Evolutionary conservation across 139 green algal genomes (phyloP).

Genomic region (Chloropicon primus): DNA sequence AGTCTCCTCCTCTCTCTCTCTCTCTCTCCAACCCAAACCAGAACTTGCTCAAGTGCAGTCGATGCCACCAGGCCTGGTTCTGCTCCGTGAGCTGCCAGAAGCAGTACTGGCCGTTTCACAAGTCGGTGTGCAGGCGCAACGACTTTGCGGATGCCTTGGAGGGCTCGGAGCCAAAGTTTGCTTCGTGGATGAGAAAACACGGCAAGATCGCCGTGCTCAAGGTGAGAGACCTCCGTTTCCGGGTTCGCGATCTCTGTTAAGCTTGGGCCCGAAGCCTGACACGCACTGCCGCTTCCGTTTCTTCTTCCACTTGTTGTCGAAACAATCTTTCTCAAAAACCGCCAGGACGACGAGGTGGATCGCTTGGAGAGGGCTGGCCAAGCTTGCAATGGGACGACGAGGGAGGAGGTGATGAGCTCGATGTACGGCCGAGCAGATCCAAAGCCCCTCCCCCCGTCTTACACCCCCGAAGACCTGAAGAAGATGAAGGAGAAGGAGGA

Average conservation of each 20-base stretch:
- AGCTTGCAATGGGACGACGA: conserved; percentile 26
- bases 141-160: conserved; percentile 80
- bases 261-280: no score
- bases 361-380: conserved; percentile 56
- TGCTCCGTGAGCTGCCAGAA: conserved; percentile 73
- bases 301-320: not conserved
- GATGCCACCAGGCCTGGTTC: conserved; percentile 67
- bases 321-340: not conserved
- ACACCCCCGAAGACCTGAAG: conserved; percentile 30
- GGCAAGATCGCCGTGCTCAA: conserved; percentile 53
- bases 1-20: no score
- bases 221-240: conserved; percentile 47
- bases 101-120: conserved; percentile 84
- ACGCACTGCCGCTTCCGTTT: no score
- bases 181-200: conserved; percentile 66
- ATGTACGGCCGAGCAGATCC: conserved; percentile 81
- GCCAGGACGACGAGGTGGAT: conserved; percentile 45
- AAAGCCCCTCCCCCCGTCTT: conserved; percentile 37
- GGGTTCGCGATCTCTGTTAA: no score
- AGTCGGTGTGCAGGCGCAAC: conserved; percentile 52
- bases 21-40: no score
- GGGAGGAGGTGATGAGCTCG: conserved; percentile 58
- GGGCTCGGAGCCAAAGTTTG: conserved; percentile 67
- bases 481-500: conserved; percentile 25
- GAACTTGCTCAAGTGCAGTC: conserved; percentile 52